Evolutionary conservation across 2,329 filamentous ascomycete genomes (phyloP), one percentile per base, ranked within the genome.

Genomic region (Onygenales sp.): DNA sequence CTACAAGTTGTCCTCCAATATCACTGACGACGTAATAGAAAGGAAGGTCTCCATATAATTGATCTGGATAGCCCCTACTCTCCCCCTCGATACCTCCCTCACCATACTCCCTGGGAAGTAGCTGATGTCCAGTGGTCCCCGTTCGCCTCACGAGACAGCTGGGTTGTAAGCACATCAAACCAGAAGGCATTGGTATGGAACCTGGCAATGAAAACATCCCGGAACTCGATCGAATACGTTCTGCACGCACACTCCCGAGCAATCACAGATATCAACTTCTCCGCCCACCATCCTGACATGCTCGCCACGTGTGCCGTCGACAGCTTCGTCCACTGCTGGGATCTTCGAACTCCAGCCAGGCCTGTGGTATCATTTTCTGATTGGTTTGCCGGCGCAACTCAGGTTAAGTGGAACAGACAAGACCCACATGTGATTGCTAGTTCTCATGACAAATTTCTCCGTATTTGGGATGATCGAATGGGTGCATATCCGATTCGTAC

Each of bases 121-220:
- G 90, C 92, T 9, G 92, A 96, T 69, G 91, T 95, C 33, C 92
- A 96, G 70, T 96, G 92, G 92, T 95, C 89, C 9, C 92, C 92
- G 0, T 95, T 96, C 67, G 87, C 91, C 10, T 83, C 81, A 17
- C 82, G 91, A 47, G 88, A 95, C 67, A 91, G 91, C 63, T 96
- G 92, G 91, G 86, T 96, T 14, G 88, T 89, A 37, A 95, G 89
- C 55, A 95, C 91, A 0, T 92, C 90, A 14, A 96, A 96, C 67
- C 91, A 96, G 67, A 89, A 93, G 61, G 93, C 91, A 17, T 76
- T 96, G 49, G 88, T 96, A 17, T 96, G 90, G 90, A 96, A 96
- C 67, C 75, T 96, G 56, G 88, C 86, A 59, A 79, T 89, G 66
- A 74, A 74, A 50, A 75, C 75, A 51, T 79, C 82, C 55, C 85